phyloP scores from a whole-genome alignment of 192 early-diverging fungal genomes.

The Mortierella antarctica region DNA sequence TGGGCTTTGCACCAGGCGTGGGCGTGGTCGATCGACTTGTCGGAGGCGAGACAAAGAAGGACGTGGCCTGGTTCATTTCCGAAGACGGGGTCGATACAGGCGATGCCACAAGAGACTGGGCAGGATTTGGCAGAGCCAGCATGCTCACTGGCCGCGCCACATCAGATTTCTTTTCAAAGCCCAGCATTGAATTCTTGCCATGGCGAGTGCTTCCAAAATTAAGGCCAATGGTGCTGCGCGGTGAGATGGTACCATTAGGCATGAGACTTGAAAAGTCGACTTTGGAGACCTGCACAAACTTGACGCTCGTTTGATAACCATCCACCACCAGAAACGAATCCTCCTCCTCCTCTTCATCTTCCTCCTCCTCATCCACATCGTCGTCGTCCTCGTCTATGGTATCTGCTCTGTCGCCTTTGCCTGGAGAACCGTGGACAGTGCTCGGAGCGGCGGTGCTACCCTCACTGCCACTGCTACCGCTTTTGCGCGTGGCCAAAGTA shows the following conservation, averaged over 20 bases:
- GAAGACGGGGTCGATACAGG: conserved; percentile 7
- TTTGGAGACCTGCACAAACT: conserved; percentile 22
- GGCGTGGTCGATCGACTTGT: conserved; percentile 39
- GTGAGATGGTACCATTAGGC: conserved; percentile 34
- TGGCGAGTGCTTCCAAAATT: conserved; percentile 29
- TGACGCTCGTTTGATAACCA: conserved; percentile 44
- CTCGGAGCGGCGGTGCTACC: conserved; percentile 23
- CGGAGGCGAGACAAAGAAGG: conserved; percentile 21
- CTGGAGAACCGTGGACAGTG: conserved; percentile 1
- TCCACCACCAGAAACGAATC: conserved; percentile 45
- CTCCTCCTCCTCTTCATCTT: conserved; percentile 31
- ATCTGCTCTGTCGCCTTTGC: background rate
- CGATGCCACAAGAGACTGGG: conserved; percentile 13
- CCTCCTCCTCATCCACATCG: conserved; percentile 16
- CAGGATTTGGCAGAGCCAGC: conserved; percentile 37
- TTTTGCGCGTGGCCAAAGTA: conserved; percentile 25
- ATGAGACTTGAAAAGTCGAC: conserved; percentile 41
- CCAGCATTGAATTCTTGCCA: conserved; percentile 21
- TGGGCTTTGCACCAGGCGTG: conserved; percentile 35
- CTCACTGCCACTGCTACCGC: conserved; percentile 31
- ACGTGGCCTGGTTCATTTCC: background rate
- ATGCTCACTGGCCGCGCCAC: conserved; percentile 33
- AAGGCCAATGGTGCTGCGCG: conserved; percentile 32
- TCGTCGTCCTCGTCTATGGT: background rate
- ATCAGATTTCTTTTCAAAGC: conserved; percentile 4